These are phyloP conservation scores for Berkeleyomyces rouxiae DNA, from an alignment of 2,329 filamentous ascomycete species.

Conservation along the genomic window DNA sequence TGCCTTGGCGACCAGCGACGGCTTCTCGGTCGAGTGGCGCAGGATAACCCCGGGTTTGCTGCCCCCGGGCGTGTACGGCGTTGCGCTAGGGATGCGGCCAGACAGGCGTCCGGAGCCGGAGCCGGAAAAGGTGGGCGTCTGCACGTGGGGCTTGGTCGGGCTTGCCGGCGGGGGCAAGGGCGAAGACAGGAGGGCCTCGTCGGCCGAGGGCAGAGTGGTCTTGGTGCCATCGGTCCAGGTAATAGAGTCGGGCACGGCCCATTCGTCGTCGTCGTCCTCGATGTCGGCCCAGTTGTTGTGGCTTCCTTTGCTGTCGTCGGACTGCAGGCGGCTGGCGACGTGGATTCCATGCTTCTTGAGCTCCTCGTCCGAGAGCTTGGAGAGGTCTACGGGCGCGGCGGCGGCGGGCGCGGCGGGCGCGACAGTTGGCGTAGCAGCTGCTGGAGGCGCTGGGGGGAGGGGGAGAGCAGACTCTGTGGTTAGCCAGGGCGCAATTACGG, in stretches of 20 bases:
- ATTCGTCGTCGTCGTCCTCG: conserved; percentile 76
- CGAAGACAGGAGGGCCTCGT: conserved; percentile 18
- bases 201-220: conserved; percentile 50
- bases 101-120: conserved; percentile 5
- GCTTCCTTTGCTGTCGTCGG: conserved; percentile 50
- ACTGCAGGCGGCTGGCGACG: conserved; percentile 60
- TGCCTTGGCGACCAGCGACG: conserved; percentile 56
- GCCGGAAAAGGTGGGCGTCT: conserved; percentile 24
- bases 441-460: conserved; percentile 12
- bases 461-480: not conserved
- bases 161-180: conserved; percentile 15
- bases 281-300: conserved; percentile 82
- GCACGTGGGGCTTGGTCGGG: conserved; percentile 18
- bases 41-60: conserved; percentile 43
- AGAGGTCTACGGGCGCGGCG: conserved; percentile 50
- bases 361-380: conserved; percentile 75
- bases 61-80: not conserved
- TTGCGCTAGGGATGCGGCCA: not conserved
- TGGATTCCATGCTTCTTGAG: conserved; percentile 77
- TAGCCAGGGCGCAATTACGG: not conserved
- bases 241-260: conserved; percentile 60
- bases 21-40: conserved; percentile 50
- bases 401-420: conserved; percentile 21
- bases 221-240: conserved; percentile 83
- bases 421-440: conserved; percentile 20